Percentiles rank a stretch among this genome's conserved stretches.
Evolutionary conservation across 352 stramenopile species (phyloP).

Genomic region (Thalassiosira allenii): DNA sequence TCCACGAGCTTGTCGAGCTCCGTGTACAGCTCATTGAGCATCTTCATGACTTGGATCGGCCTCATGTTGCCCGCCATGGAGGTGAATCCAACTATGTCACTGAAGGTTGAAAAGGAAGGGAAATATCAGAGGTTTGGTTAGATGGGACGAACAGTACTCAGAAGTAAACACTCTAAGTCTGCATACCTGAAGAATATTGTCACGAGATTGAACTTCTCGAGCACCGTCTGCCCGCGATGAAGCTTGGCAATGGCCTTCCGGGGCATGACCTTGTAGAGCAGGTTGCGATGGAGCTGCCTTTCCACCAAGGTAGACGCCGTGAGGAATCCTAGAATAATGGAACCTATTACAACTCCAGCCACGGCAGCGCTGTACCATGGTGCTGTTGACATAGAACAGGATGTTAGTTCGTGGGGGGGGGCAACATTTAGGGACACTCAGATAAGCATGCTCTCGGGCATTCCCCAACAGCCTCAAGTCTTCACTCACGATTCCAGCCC

Average conservation of each 20-base stretch:
- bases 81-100: constrained; percentile 69
- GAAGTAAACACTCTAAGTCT: no score
- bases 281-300: constrained; percentile 34
- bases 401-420: neutral
- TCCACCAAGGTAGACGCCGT: constrained; percentile 18
- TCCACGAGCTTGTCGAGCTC: constrained; percentile 33
- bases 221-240: constrained; percentile 37
- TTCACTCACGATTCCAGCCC: constrained; percentile 17
- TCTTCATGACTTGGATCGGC: constrained; percentile 60
- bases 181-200: constrained; percentile 72
- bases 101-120: no score
- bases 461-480: neutral
- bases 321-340: constrained; percentile 12
- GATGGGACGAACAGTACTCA: no score
- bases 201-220: constrained; percentile 54
- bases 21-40: constrained; percentile 42
- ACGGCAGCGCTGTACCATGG: constrained; percentile 1
- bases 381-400: neutral
- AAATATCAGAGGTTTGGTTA: no score
- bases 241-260: constrained; percentile 34
- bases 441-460: neutral
- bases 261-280: constrained; percentile 47
- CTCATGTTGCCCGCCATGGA: constrained; percentile 42
- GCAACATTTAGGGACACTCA: neutral
- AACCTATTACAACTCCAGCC: constrained; percentile 4